Base-by-base conservation (phyloP, 768 basidiomycete species). In the Lactifluus piperatus region DNA sequence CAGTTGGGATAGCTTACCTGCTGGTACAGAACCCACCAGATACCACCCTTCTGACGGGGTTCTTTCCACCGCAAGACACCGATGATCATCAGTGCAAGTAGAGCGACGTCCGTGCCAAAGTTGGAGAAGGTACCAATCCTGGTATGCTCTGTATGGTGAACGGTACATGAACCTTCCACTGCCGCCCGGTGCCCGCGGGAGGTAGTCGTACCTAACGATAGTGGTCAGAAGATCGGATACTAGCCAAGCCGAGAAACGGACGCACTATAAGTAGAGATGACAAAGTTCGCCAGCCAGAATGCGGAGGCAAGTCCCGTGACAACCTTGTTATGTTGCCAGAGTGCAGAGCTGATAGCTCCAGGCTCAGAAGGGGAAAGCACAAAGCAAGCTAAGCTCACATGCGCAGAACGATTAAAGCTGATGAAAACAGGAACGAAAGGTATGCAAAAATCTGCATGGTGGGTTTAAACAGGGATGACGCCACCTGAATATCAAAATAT, bases 351-450 rank as follows among this genome's bases (percentile, higher is more conserved):
- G 20, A 45, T 9, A 13, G 29, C 9, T 11, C 27, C 24, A 10
- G 24, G 26, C 29, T 26, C 9, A 20, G 26, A 30, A 5, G 24
- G 1, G 4, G 43, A 16, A 45, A 32, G 3, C 2, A 45, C 6
- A 29, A 18, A 24, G 2, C 10, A 2, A 2, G 11, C 29, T 5
- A 14, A 20, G 13, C 53, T 43, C 30, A 57, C 56, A 51, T 43
- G 41, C 56, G 56, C 10, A 57, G 39, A 16, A 48, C 39, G 16
- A 51, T 57, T n/a, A 57, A 45, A n/a, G 49, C 56, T 27, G 56
- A 57, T 10, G 56, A 37, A 14, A 27, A 57, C 16, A 51, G 6
- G 49, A 57, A 48, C n/a, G 29, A 18, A 20, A 44, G 18, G 49
- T 57, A 58, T 9, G n/a, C 49, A 46, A 58, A 44, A 30, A 30